These are phyloP conservation scores for Neopestalotiopsis sp. DNA, from an alignment of 2,329 filamentous ascomycete species.

Conservation along the genomic window DNA sequence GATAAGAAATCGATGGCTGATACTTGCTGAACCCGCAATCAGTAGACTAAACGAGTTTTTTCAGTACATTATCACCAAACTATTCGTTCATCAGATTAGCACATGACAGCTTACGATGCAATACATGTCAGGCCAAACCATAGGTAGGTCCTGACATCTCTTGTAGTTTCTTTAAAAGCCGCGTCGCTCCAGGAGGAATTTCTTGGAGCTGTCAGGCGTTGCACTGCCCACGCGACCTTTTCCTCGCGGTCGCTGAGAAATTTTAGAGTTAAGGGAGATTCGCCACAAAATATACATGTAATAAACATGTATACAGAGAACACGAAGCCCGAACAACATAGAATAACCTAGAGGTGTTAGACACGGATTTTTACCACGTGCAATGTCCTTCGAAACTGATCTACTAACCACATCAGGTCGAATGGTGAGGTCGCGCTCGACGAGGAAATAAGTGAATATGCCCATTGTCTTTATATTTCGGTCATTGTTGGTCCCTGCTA, in stretches of 20 bases:
- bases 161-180: not conserved
- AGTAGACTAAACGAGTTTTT: not conserved
- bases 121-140: not conserved
- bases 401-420: not conserved
- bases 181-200: constrained; percentile 6
- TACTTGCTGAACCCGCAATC: not conserved
- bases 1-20: not conserved
- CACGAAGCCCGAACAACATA: not conserved
- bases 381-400: not conserved
- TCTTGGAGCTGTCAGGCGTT: constrained; percentile 9
- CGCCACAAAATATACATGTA: not conserved
- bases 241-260: constrained; percentile 5
- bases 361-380: not conserved
- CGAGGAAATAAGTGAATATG: not conserved
- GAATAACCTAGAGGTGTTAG: not conserved
- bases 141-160: constrained; percentile 2
- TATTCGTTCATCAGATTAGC: not conserved
- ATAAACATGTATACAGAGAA: not conserved
- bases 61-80: not conserved
- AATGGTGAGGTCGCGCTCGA: not conserved
- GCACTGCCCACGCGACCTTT: not conserved
- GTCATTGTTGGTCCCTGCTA: not conserved
- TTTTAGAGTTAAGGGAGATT: not conserved
- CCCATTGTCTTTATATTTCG: not conserved
- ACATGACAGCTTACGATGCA: not conserved